Evolutionary conservation across 805 yeast species (phyloP), one percentile per base, ranked within the genome.

Genomic region (Lachancea quebecensis): DNA sequence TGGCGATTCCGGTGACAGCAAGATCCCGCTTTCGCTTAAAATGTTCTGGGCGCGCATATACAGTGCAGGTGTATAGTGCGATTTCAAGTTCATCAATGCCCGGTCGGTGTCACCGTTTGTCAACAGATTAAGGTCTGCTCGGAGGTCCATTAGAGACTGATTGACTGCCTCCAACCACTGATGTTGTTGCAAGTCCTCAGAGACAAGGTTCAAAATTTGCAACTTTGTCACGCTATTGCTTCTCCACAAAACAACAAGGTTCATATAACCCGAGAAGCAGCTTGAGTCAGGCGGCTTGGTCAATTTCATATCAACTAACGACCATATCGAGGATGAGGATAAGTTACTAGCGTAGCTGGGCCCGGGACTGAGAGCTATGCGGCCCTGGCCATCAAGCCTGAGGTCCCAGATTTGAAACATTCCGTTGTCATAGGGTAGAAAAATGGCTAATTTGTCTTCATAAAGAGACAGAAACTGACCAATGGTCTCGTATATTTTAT

Each of bases 211-310:
- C 33, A 69, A 50, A 11, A 62, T 52, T 46, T 71, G 70, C n/a
- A 77, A 51, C 35, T 71, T 63, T 11, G 80, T 73, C 1, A 76
- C 70, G 1, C 77, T 71, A 50, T 82, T 81, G 51, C 85, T 77
- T 55, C 81, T 82, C 85, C 86, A 80, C 30, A 82, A 63, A 0
- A 71, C 67, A 58, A 71, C 64, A 2, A 75, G 49, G 36, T 66
- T 64, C 16, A 71, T 44, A 32, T 50, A 59, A 28, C 56, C 47
- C n/a, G 50, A 30, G 4, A 48, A 30, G 11, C 45, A 37, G 38
- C 52, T 50, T 25, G 58, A 33, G 18, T 55, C 58, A 27, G 57
- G 45, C 17, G 66, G 58, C 25, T 49, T 55, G 8, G 48, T 33
- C 11, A 62, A 37, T 31, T 50, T 50, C 56, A 60, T 52, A 44